A percentile compares a stretch with the other conserved stretches of the same genome.
phyloP scores from a whole-genome alignment of 2,329 filamentous ascomycete genomes.

The Aureobasidium sp. region DNA sequence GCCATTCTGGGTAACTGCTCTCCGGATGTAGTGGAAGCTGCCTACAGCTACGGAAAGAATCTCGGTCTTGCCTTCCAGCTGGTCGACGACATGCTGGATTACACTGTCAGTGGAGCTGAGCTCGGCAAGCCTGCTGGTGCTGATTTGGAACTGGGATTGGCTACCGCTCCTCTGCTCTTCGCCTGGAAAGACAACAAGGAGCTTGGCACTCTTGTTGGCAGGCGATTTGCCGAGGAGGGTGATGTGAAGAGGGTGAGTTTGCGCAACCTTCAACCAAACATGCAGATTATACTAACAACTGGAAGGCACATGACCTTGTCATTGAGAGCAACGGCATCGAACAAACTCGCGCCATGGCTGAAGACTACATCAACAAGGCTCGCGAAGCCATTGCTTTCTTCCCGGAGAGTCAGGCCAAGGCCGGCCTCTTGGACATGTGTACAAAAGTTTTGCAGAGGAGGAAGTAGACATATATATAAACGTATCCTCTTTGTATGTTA shows the following conservation, averaged over 20 bases:
- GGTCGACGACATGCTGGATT: conserved; percentile 96
- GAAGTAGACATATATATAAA: conserved; percentile 50
- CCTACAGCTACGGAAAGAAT: conserved; percentile 89
- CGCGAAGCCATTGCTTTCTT: conserved; percentile 76
- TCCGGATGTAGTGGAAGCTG: conserved; percentile 74
- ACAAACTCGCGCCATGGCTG: conserved; percentile 81
- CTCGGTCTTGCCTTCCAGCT: conserved; percentile 92
- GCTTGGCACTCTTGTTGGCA: conserved; percentile 78
- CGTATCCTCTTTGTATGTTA: conserved; percentile 11
- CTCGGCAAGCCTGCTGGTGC: conserved; percentile 92
- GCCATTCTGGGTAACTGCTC: conserved; percentile 76
- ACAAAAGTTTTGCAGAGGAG: conserved; percentile 81
- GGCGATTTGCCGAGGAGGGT: conserved; percentile 77
- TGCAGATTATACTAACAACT: conserved; percentile 20
- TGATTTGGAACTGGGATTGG: conserved; percentile 85
- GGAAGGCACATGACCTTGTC: conserved; percentile 78
- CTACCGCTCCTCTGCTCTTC: conserved; percentile 88
- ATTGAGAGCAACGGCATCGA: conserved; percentile 78
- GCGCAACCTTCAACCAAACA: background rate
- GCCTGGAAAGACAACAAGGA: conserved; percentile 78
- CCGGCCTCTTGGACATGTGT: conserved; percentile 87
- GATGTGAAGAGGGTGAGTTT: conserved; percentile 72
- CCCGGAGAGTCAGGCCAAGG: conserved; percentile 91
- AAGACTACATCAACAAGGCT: conserved; percentile 84
- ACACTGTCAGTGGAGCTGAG: conserved; percentile 76